Evolutionary conservation across 352 stramenopile genomes (phyloP).

Genomic region (Globisporangium lucens): DNA sequence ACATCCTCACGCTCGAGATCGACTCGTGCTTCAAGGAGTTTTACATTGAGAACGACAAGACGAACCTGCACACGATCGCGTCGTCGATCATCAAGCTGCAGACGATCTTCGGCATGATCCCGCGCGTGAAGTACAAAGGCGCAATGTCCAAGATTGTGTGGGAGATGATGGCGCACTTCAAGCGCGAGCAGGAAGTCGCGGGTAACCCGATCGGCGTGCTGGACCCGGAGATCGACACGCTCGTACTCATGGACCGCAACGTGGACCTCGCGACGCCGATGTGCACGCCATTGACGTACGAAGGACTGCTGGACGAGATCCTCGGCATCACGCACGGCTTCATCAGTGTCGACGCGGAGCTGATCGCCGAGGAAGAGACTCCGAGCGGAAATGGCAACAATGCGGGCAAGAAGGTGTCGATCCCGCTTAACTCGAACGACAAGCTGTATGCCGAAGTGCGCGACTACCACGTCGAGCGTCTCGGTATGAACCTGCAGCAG

Average conservation of each 20-base stretch:
- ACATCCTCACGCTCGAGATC: constrained; percentile 93
- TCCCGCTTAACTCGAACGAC: constrained; percentile 95
- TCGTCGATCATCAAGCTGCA: constrained; percentile 92
- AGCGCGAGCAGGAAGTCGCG: constrained; percentile 88
- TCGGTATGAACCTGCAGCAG: constrained; percentile 95
- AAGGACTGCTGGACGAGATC: constrained; percentile 96
- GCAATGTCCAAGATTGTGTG: constrained; percentile 89
- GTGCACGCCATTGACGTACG: constrained; percentile 96
- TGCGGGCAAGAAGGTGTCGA: constrained; percentile 77
- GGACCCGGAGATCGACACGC: constrained; percentile 90
- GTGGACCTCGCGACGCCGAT: constrained; percentile 96
- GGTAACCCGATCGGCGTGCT: constrained; percentile 73
- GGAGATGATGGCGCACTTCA: constrained; percentile 90
- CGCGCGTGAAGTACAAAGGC: constrained; percentile 94
- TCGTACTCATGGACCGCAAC: constrained; percentile 94
- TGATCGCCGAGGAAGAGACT: constrained; percentile 70
- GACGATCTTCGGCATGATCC: constrained; percentile 90
- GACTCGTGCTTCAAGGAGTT: constrained; percentile 83
- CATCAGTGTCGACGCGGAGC: constrained; percentile 71
- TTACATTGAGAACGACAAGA: constrained; percentile 89
- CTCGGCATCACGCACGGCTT: constrained; percentile 93
- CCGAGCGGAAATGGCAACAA: constrained; percentile 21
- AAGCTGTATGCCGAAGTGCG: constrained; percentile 94
- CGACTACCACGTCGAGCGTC: constrained; percentile 95
- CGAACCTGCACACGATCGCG: constrained; percentile 82